A percentile compares a stretch with the other conserved stretches of the same genome.
Evolutionary conservation across 2,329 filamentous ascomycete genomes (phyloP).

Genomic region (Fusarium miscanthi): DNA sequence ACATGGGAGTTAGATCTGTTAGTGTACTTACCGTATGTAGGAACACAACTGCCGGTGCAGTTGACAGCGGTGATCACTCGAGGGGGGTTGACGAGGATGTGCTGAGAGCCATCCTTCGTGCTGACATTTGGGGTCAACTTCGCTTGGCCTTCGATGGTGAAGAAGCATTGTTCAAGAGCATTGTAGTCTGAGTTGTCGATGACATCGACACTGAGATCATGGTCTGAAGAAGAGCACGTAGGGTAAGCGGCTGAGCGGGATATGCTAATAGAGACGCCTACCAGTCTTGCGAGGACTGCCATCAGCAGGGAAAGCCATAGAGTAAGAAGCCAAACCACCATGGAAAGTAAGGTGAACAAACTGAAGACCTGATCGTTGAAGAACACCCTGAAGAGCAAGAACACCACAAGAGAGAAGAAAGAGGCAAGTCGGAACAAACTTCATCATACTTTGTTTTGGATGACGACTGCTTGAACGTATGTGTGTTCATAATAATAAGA

Average conservation of each 20-base stretch:
- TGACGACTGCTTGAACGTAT: not conserved
- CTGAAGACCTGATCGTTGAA: not conserved
- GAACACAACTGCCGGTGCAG: not conserved
- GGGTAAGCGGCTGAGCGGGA: not conserved
- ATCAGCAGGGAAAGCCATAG: not conserved
- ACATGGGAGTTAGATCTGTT: not conserved
- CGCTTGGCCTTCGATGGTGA: not conserved
- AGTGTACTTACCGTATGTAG: not conserved
- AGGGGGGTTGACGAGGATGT: not conserved
- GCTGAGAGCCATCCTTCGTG: not conserved
- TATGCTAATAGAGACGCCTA: not conserved
- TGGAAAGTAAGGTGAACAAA: not conserved
- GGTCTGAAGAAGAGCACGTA: not conserved
- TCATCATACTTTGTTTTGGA: not conserved
- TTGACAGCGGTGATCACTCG: not conserved
- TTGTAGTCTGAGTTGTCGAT: not conserved
- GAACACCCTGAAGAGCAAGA: not conserved
- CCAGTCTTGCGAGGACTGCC: not conserved
- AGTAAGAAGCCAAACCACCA: not conserved
- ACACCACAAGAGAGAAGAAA: not conserved
- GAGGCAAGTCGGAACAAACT: not conserved
- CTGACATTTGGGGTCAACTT: not conserved
- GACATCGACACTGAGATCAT: not conserved
- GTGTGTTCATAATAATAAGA: not conserved
- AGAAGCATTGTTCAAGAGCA: not conserved